Evolutionary conservation across 139 green algal genomes (phyloP).

Genomic region (Tetradesmus lagerheimii): DNA sequence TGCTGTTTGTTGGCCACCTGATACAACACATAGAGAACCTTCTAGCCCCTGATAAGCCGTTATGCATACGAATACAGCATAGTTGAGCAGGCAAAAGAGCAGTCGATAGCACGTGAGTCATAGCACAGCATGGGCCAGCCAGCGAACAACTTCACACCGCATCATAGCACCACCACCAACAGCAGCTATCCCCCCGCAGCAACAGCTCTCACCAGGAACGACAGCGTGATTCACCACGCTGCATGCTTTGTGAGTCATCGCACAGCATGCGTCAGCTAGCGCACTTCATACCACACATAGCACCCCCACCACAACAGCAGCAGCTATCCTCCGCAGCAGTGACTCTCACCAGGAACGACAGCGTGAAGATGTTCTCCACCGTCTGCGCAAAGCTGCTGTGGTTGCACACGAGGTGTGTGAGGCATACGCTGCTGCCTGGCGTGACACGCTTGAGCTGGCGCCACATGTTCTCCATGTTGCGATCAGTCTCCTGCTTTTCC

Average conservation of each 20-base stretch:
- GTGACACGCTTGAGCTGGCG: constrained; percentile 47
- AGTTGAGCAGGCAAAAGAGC: no score
- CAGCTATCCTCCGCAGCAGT: not conserved
- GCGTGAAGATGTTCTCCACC: constrained; percentile 89
- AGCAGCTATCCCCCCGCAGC: no score
- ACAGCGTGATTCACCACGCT: not conserved
- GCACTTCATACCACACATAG: not conserved
- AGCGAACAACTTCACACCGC: no score
- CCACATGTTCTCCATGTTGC: constrained; percentile 86
- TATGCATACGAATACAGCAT: no score
- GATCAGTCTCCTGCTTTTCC: constrained; percentile 76
- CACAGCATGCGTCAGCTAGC: not conserved
- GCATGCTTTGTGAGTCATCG: not conserved
- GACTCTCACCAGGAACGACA: constrained; percentile 85
- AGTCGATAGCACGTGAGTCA: no score
- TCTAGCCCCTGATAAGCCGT: no score
- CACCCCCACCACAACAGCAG: not conserved
- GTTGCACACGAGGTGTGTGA: constrained; percentile 71
- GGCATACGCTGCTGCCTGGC: not conserved
- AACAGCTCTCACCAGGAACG: no score
- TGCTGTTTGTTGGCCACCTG: no score
- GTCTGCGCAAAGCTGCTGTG: constrained; percentile 83
- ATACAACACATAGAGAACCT: no score
- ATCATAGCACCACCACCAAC: no score
- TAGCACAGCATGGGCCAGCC: no score